Base-by-base conservation (phyloP, 2,329 filamentous ascomycete genomes). In the Fusarium brevicatenulatum region DNA sequence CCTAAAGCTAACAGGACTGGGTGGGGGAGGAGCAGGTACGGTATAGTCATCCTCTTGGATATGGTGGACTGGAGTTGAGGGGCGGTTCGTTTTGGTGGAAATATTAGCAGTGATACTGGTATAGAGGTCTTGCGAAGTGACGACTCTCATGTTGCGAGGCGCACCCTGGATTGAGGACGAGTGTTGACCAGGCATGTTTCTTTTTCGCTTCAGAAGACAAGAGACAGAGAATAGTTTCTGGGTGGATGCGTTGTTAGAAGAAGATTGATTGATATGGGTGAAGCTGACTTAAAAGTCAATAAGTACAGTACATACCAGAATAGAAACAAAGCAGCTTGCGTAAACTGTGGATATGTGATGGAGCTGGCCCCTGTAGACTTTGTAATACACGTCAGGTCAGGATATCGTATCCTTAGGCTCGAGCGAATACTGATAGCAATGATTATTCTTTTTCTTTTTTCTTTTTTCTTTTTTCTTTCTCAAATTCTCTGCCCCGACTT, bases 1-100 rank as follows among this genome's bases (percentile, higher is more conserved):
- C 36, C 87, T 85, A 77, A 90, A 91, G 81, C 87, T 88, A 78
- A 91, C 88, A 12, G 90, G 90, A 74, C 88, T 90, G 18, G 90
- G 89, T 25, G 90, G 90, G 18, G 90, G 90, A 44, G 90, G 88
- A 19, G 90, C 89, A n/a, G 90, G 90, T 25, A 91, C 89, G 37
- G 86, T 85, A 82, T 91, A 91, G 80, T 91, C 89, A 66, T 88
- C 83, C 76, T 90, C 87, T 71, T 84, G 84, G 75, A 89, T 88
- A 72, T 83, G 82, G 72, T 85, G 87, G 69, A 85, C 82, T 1
- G 87, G 86, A 6, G 85, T 84, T 67, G 82, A 78, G 23, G 84
- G 81, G n/a, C 82, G 80, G 74, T 79, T 80, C 68, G 82, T 79
- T 73, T 84, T 84, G 65, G 84, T 83, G 47, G 82, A 77, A 49